Evolutionary conservation across 108 stramenopile genomes (phyloP).

Genomic region (Skeletonema costatum): DNA sequence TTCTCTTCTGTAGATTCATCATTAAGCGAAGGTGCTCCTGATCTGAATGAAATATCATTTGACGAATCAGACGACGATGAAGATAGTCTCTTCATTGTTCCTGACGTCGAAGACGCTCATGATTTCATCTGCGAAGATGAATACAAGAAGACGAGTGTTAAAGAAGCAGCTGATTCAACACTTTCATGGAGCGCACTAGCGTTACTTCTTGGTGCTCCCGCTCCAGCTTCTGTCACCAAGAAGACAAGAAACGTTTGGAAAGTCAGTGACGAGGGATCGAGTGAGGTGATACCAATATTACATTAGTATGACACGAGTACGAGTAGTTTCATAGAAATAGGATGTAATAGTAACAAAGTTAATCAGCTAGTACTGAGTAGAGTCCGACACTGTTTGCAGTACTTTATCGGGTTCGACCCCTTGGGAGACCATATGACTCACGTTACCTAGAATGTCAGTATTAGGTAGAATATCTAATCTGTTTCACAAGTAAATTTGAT

Average conservation of each 20-base stretch:
- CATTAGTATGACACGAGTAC: no score
- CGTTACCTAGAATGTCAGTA: no score
- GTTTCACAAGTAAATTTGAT: no score
- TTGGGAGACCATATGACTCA: no score
- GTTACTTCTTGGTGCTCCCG: not conserved
- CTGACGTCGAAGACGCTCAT: not conserved
- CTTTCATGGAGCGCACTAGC: slow-evolving; percentile 1
- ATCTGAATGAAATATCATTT: not conserved
- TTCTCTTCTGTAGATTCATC: not conserved
- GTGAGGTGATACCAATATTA: not conserved
- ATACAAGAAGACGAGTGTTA: not conserved
- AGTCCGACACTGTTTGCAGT: no score
- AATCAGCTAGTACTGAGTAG: no score
- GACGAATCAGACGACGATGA: not conserved
- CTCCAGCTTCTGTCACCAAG: not conserved
- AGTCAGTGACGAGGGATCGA: not conserved
- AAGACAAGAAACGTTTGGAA: not conserved
- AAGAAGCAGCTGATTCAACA: slow-evolving; percentile 1
- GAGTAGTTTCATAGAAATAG: no score
- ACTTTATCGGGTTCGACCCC: no score
- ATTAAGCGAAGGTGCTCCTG: not conserved
- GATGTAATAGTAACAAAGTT: no score
- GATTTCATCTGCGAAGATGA: not conserved
- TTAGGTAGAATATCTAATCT: no score
- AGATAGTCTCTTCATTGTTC: not conserved